phyloP scores from a whole-genome alignment of 148 eudicot species.

The Simmondsia chinensis region DNA sequence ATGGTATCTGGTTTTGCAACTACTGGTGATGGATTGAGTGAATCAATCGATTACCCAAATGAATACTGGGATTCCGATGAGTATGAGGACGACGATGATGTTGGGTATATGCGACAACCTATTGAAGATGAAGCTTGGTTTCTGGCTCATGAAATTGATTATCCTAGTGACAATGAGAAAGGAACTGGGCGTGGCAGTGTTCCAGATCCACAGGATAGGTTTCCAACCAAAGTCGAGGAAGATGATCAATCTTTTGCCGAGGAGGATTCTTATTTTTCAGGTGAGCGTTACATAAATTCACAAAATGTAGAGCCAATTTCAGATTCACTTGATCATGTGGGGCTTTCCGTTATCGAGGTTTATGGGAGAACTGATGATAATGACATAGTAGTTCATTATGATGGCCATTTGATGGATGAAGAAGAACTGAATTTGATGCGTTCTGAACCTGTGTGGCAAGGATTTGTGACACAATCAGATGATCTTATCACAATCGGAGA shows the following conservation, averaged over 20 bases:
- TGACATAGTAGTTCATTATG: conserved; percentile 63
- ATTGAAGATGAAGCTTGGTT: conserved; percentile 99
- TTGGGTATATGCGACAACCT: conserved; percentile 99
- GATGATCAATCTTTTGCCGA: conserved; percentile 93
- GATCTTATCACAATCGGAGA: conserved; percentile 77
- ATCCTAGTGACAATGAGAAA: conserved; percentile 97
- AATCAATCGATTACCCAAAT: conserved; percentile 85
- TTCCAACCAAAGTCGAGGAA: conserved; percentile 66
- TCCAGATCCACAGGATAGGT: conserved; percentile 69
- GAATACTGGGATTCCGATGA: conserved; percentile 99
- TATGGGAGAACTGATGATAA: conserved; percentile 52
- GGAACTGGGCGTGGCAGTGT: conserved; percentile 70
- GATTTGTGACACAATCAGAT: conserved; percentile 79
- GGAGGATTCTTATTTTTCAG: conserved; percentile 92
- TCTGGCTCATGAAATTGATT: conserved; percentile 98
- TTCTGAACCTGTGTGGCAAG: conserved; percentile 93
- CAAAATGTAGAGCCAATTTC: conserved; percentile 52
- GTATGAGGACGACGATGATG: conserved; percentile 97
- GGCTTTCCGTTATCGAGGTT: conserved; percentile 53
- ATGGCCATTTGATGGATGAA: conserved; percentile 90
- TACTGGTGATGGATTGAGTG: conserved; percentile 93
- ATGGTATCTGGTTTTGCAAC: conserved; percentile 96
- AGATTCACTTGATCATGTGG: conserved; percentile 58
- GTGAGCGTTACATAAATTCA: conserved; percentile 66
- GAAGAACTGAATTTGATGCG: conserved; percentile 83